Base-by-base conservation (phyloP, 805 yeast genomes). In the Wickerhamomyces ciferrii region DNA sequence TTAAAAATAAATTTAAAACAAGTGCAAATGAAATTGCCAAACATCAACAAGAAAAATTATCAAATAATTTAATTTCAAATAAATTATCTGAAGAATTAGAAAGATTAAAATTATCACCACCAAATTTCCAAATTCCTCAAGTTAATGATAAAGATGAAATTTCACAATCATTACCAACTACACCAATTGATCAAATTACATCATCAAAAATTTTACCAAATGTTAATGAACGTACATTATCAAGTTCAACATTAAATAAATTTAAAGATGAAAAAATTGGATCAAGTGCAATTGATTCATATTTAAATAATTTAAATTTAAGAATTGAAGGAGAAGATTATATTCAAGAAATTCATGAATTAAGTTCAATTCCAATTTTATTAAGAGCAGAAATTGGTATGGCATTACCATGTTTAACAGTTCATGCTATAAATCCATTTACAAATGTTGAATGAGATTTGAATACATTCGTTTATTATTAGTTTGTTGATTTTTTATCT, bases 351-450 rank as follows among this genome's bases (percentile, higher is more conserved):
- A 83, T 92, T 43, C 75, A 78, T 51, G 92, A 87, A 58, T 69
- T 91, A 58, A 76, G 76, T 43, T 83, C 81, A 55, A 84, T 92
- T 42, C 98, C 98, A 10, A 81, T 92, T 29, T 70, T 92, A 50
- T 72, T 94, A 52, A 75, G 97, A 58, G 89, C 97, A 0, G 98
- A 91, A 63, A 80, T 90, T 44, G 97, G 97, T 43, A 89, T 89
- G 91, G 92, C 97, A 2, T 72, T 92, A 45, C 99, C 99, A 17
- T 92, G 97, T 64, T 75, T 92, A 56, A 88, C 97, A 3, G 96
- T 94, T 15, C 78, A 96, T 57, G 86, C 92, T 8, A 71, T 91
- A 60, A 92, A 92, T 59, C 99, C 99, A 29, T 92, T 91, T 62
- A 69, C 63, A 17, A 62, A 59, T 39, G 45, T 31, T 24, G 56